Evolutionary conservation across 345 rosid species (phyloP), one percentile per base, ranked within the genome.

Genomic region (Linum usitatissimum): DNA sequence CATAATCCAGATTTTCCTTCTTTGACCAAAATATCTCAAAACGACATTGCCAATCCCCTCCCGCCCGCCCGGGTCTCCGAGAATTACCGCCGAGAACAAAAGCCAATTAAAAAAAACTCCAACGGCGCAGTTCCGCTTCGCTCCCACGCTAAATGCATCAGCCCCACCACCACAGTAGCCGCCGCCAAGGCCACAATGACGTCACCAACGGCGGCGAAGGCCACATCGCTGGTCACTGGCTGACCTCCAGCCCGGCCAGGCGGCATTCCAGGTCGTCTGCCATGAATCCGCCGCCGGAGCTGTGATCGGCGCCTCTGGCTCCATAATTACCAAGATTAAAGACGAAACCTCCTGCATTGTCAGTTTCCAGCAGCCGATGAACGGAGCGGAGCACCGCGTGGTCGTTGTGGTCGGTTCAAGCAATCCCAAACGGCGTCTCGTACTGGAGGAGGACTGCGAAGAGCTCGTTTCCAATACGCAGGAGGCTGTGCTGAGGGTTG

Each of bases 401-500:
- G 39, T 71, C 0, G 3, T 62, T 1, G 34, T 66, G 34, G 64
- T 66, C 9, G 74, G 75, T 1, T 39, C 70, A 0, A 60, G 38
- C 4, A 6, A 67, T 4, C 54, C 64, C 4, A 63, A 36, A 48
- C 62, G 60, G 67, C 66, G 42, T 48, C 17, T 70, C 10, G 51
- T 20, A 42, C 20, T 65, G 63, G 30, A 53, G 58, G 53, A 30
- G 57, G 40, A 39, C 6, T 15, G 64, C 30, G 61, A 55, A 36
- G 70, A 59, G 45, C 14, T 60, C 4, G 82, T 81, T 8, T 82
- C 87, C 53, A 66, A 71, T 38, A 74, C 88, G 39, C 88, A 82
- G 73, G 76, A 77, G 72, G 88, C 88, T 49, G 69, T 84, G 68
- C 54, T 84, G 64, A 82, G 80, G 86, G 83, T 84, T 66, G 74